Percentiles rank a stretch among this genome's conserved stretches.
Evolutionary conservation across 345 rosid species (phyloP).

Genomic region (Populus davidiana): DNA sequence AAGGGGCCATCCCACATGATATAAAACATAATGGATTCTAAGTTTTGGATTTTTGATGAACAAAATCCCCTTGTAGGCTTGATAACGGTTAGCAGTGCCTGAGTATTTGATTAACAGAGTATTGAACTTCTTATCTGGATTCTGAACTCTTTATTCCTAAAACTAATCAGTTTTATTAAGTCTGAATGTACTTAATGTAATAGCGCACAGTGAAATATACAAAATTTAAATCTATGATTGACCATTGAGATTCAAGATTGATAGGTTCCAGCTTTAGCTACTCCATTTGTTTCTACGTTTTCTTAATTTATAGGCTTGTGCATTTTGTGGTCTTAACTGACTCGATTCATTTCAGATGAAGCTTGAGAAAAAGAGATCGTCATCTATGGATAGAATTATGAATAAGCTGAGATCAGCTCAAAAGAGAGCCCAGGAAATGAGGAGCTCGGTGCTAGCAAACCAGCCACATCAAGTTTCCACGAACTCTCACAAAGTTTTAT

Average conservation of each 20-base stretch:
- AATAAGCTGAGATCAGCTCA: slow-evolving; percentile 82
- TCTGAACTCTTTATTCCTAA: background rate
- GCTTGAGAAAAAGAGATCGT: slow-evolving; percentile 87
- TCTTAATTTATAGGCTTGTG: background rate
- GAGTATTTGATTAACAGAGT: background rate
- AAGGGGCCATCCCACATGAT: background rate
- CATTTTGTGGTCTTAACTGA: slow-evolving; percentile 7
- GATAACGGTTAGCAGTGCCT: background rate
- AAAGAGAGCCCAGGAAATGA: slow-evolving; percentile 91
- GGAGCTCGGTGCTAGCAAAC: slow-evolving; percentile 63
- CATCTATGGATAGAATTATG: slow-evolving; percentile 93
- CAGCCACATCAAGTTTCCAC: slow-evolving; percentile 43
- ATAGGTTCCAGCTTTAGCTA: background rate
- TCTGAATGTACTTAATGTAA: background rate
- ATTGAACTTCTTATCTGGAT: background rate
- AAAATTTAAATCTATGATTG: background rate
- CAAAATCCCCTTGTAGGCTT: background rate
- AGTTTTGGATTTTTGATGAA: background rate
- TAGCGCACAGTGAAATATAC: background rate
- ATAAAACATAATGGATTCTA: background rate
- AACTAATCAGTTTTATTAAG: background rate
- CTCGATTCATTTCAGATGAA: slow-evolving; percentile 67
- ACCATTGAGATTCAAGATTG: background rate
- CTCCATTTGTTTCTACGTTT: background rate
- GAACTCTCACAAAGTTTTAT: slow-evolving; percentile 39